Conservation (phyloP, 2,329 filamentous ascomycete genomes). For the Cladosporium sp. region DNA sequence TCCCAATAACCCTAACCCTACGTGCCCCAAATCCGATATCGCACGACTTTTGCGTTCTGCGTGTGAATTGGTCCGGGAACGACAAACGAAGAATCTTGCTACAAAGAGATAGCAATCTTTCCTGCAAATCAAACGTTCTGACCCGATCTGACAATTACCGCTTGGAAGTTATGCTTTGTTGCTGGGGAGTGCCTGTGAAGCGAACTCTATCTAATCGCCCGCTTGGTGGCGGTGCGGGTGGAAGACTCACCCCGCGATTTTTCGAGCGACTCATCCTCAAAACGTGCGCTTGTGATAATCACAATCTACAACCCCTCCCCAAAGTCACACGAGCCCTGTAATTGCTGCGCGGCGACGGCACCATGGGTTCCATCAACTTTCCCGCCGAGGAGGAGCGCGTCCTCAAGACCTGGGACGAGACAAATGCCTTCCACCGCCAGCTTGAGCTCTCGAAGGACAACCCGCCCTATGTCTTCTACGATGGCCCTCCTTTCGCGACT, state of each 20-base stretch:
- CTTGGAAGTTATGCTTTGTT: no score
- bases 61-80: no score
- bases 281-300: not conserved
- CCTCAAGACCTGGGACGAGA: constrained; percentile 82
- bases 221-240: not conserved
- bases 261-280: not conserved
- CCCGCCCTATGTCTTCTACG: constrained; percentile 86
- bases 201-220: not conserved
- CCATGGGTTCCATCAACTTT: constrained; percentile 60
- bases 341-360: constrained; percentile 1
- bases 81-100: no score
- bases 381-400: constrained; percentile 83
- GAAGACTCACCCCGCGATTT: not conserved
- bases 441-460: constrained; percentile 78
- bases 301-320: not conserved
- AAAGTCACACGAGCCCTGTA: not conserved
- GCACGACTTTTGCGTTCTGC: no score
- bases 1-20: no score
- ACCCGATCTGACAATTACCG: no score
- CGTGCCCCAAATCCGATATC: no score
- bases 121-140: no score
- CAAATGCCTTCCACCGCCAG: constrained; percentile 83
- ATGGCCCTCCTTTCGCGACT: constrained; percentile 55
- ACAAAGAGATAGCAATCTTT: no score
- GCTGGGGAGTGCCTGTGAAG: no score